A percentile compares a stretch with the other conserved stretches of the same genome.
Evolutionary conservation across 2,329 filamentous ascomycete genomes (phyloP).

Genomic region (Aspergillus viridinutans): DNA sequence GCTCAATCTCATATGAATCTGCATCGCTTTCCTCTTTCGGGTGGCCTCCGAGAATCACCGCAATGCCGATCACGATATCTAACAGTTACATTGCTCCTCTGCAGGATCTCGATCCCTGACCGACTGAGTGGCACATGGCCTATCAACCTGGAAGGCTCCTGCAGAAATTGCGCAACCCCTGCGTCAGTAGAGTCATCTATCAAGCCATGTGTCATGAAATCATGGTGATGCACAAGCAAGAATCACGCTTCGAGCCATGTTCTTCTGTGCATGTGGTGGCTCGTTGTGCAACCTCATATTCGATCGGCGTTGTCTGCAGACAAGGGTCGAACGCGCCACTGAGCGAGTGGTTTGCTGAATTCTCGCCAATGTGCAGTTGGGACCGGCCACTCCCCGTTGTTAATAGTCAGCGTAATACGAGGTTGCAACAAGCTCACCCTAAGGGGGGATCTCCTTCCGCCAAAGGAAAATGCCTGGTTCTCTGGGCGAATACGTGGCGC

Average conservation of each 20-base stretch:
- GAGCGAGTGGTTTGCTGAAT: background rate
- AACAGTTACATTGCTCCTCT: background rate
- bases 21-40: too few species aligned
- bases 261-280: background rate
- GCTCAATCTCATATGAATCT: too few species aligned
- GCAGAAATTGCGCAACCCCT: too few species aligned
- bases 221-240: background rate
- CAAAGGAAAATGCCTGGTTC: background rate
- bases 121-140: background rate
- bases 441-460: background rate
- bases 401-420: background rate
- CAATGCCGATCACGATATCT: background rate
- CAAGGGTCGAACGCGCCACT: background rate
- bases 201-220: background rate
- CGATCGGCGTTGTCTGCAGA: background rate
- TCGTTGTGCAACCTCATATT: background rate
- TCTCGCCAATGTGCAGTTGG: background rate
- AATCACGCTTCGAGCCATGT: background rate
- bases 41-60: background rate
- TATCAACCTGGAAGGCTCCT: background rate
- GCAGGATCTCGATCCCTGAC: background rate
- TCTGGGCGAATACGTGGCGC: background rate
- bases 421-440: background rate
- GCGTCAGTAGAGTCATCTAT: background rate
- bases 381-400: background rate